These are phyloP conservation scores for Polysphondylium violaceum DNA, from an alignment of 78 protist genomes.

Conservation along the genomic window DNA sequence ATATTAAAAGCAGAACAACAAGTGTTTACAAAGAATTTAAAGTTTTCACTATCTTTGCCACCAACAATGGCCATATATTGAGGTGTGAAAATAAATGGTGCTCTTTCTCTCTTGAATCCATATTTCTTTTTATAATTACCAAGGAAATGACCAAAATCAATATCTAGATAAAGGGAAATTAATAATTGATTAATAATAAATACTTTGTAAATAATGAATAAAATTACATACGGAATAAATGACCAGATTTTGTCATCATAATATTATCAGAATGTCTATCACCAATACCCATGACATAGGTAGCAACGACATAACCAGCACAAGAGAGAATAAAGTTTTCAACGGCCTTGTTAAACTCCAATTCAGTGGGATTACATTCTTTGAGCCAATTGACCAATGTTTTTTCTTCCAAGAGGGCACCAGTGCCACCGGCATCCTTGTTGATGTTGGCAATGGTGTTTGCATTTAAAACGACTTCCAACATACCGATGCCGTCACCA, in stretches of 20 bases:
- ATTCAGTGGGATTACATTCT: conserved; percentile 59
- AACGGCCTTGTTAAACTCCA: conserved; percentile 81
- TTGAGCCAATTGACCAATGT: conserved; percentile 85
- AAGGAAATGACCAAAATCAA: conserved; percentile 92
- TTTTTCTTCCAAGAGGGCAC: conserved; percentile 86
- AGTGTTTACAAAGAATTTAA: conserved; percentile 72
- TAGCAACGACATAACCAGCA: conserved; percentile 97
- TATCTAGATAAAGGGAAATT: conserved; percentile 39
- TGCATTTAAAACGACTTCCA: conserved; percentile 92
- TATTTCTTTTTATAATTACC: conserved; percentile 89
- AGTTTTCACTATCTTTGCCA: conserved; percentile 77
- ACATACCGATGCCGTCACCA: conserved; percentile 92
- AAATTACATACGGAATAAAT: conserved; percentile 64
- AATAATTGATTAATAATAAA: conserved; percentile 6
- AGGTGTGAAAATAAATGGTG: conserved; percentile 97
- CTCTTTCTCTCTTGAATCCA: conserved; percentile 96
- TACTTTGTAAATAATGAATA: too few relatives aligned
- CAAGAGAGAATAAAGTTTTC: conserved; percentile 91
- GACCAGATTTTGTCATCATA: conserved; percentile 88
- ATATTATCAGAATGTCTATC: conserved; percentile 98
- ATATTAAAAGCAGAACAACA: conserved; percentile 89
- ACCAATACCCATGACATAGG: conserved; percentile 97
- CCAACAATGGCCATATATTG: conserved; percentile 90
- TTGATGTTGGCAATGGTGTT: conserved; percentile 91
- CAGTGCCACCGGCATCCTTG: conserved; percentile 89